These are phyloP conservation scores for Coemansia nantahalensis DNA, from an alignment of 192 early-diverging fungal species.

Conservation along the genomic window DNA sequence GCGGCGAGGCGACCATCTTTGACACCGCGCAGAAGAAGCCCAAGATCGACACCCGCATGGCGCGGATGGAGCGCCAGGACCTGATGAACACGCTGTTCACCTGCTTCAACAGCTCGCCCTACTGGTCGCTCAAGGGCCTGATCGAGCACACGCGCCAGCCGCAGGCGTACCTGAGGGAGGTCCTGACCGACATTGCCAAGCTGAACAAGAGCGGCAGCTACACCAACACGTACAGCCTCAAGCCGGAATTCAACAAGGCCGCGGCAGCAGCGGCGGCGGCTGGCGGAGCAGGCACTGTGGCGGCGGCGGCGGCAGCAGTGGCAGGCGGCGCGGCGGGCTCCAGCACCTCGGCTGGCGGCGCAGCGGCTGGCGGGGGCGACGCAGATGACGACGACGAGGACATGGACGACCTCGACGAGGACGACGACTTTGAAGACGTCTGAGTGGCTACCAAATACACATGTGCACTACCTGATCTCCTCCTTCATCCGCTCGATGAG, in stretches of 20 bases:
- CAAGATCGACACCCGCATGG: slow-evolving; percentile 67
- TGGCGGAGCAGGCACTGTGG: slow-evolving; percentile 19
- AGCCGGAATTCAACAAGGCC: slow-evolving; percentile 71
- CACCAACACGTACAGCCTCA: slow-evolving; percentile 76
- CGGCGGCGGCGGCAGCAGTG: slow-evolving; percentile 18
- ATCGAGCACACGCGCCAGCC: slow-evolving; percentile 83
- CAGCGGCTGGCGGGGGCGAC: slow-evolving; percentile 1
- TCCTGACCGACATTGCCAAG: slow-evolving; percentile 73
- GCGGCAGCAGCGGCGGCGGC: slow-evolving; percentile 15
- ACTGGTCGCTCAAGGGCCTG: slow-evolving; percentile 85
- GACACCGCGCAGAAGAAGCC: slow-evolving; percentile 49
- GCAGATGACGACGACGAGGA: slow-evolving; percentile 14
- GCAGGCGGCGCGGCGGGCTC: slow-evolving; percentile 12
- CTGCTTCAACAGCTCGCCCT: slow-evolving; percentile 74
- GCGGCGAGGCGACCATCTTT: slow-evolving; percentile 34
- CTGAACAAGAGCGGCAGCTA: slow-evolving; percentile 84
- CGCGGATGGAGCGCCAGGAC: slow-evolving; percentile 80
- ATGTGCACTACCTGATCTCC: neutral
- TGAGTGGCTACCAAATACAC: slow-evolving; percentile 1
- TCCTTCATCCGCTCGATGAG: slow-evolving; percentile 19
- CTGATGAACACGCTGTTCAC: slow-evolving; percentile 82
- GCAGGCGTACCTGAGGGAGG: slow-evolving; percentile 75
- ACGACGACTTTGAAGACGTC: slow-evolving; percentile 55
- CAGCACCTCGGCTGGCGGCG: slow-evolving; percentile 1
- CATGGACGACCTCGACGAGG: slow-evolving; percentile 32